Evolutionary conservation across 1,284 basidiomycete genomes (phyloP).

Genomic region (Apiotrichum brassicae): DNA sequence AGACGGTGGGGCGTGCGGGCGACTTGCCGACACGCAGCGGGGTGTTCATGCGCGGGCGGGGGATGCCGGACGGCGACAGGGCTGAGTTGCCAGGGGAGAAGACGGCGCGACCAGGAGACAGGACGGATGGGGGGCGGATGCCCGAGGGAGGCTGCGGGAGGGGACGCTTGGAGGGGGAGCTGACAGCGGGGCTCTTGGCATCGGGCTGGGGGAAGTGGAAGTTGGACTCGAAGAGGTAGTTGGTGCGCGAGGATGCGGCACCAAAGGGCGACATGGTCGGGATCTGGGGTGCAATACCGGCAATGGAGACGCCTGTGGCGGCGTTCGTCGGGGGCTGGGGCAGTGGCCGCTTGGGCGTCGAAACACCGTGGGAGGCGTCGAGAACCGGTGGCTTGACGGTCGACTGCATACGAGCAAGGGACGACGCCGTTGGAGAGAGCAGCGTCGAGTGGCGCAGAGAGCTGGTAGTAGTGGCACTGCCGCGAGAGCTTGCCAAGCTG

Average conservation of each 20-base stretch:
- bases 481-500: not conserved
- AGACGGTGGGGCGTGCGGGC: not conserved
- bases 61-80: not conserved
- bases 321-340: conserved; percentile 5
- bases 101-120: not conserved
- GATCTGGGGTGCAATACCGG: conserved; percentile 5
- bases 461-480: not conserved
- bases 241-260: conserved; percentile 25
- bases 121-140: not conserved
- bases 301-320: conserved; percentile 1
- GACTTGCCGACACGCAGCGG: conserved; percentile 1
- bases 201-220: conserved; percentile 11
- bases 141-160: not conserved
- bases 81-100: not conserved
- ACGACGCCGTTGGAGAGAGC: conserved; percentile 35
- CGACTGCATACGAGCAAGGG: conserved; percentile 40
- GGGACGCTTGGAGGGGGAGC: not conserved
- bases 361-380: not conserved
- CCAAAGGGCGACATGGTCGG: conserved; percentile 24
- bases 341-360: conserved; percentile 13
- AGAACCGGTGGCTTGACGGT: conserved; percentile 31
- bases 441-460: conserved; percentile 19
- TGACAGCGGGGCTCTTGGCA: not conserved
- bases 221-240: conserved; percentile 17
- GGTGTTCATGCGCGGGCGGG: not conserved